Evolutionary conservation across 148 eudicot species (phyloP), one percentile per base, ranked within the genome.

Genomic region (Fagopyrum tataricum): DNA sequence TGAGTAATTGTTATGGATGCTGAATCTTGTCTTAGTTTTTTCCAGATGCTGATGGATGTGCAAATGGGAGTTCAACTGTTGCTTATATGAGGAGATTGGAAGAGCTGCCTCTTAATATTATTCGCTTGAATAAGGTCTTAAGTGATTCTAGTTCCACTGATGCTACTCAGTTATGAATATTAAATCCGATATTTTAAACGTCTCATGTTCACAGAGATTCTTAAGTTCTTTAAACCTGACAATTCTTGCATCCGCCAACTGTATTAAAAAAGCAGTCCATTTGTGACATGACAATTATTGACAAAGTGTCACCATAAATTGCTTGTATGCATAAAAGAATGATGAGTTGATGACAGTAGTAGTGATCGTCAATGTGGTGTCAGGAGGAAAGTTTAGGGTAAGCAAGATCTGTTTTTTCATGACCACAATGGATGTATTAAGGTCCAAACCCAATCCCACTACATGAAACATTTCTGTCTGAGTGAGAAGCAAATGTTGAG

Each of bases 91-190:
- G 84, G 76, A 89, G 80, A 79, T 81, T 93, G 79, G 97, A 93
- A 79, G 92, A 90, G 84, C 66, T 93, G 76, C 98, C 91, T 81
- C 78, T 82, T 79, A 74, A 76, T 67, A 75, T 93, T 44, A 86
- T 90, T 82, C 81, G 74, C 72, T 76, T 84, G 79, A 91, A 81
- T 81, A 93, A 72, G 97, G 98, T 89, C 31, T 6, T 26, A 23
- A 48, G 4, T 61, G 4, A 49, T 17, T 62, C 44, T 77, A 66
- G 18, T 75, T 12, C 42, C n/a, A 13, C 42, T 11, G 41, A 62
- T 62, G 68, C 68, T 62, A 62, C 14, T 12, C 43, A 62, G 67
- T 62, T 11, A 11, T 62, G 68, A 62, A 62, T 62, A 31, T 62
- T 31, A 31, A 31, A 31, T 31, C 37, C 2, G 37, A 26, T 62